Percentiles rank a stretch among this genome's conserved stretches.
Evolutionary conservation across 2,329 filamentous ascomycete species (phyloP).

Genomic region (Colletotrichum costaricense): DNA sequence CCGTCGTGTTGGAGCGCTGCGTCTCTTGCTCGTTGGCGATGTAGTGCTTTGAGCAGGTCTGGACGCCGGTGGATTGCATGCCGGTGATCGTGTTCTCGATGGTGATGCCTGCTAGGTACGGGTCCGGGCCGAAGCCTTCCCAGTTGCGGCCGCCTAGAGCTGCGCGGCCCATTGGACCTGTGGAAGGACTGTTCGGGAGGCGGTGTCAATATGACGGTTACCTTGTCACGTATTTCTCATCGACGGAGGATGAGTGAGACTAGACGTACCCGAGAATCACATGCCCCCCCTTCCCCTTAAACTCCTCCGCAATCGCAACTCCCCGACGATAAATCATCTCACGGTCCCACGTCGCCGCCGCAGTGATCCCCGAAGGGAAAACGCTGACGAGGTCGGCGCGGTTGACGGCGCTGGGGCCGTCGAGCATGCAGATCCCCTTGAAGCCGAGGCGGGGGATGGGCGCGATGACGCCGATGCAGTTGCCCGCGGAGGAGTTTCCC

Average conservation of each 20-base stretch:
- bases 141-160: neutral
- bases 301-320: conserved; percentile 77
- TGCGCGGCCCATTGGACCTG: neutral
- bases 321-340: conserved; percentile 74
- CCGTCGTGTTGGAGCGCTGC: neutral
- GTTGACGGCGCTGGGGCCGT: neutral
- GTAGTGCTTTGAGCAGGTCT: neutral
- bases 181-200: neutral
- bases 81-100: neutral
- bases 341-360: conserved; percentile 79
- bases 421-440: neutral
- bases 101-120: neutral
- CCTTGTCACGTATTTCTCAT: neutral
- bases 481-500: neutral
- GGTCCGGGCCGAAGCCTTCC: neutral
- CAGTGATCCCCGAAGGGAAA: conserved; percentile 77
- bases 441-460: neutral
- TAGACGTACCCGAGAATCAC: neutral
- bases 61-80: neutral
- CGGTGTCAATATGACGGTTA: neutral
- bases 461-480: neutral
- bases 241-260: neutral
- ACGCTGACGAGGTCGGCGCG: conserved; percentile 46
- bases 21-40: neutral
- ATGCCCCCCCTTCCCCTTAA: conserved; percentile 71